Conservation (phyloP, 208 protist genomes). For the Trypanosoma mega region DNA sequence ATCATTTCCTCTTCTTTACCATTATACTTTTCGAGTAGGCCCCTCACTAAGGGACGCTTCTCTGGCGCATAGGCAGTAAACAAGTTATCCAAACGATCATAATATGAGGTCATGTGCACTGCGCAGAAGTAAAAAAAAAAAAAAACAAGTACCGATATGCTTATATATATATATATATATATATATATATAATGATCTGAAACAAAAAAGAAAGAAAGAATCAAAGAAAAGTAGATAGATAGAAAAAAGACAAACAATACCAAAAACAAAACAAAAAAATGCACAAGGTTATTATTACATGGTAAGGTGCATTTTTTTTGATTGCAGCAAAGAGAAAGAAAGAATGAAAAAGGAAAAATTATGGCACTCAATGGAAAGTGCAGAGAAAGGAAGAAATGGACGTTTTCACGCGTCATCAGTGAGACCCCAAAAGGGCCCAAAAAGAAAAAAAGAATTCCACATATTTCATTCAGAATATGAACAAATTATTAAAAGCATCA, state of each 20-base stretch:
- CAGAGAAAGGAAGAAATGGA: too few species aligned
- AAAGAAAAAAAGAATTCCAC: conserved; percentile 10
- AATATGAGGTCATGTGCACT: conserved; percentile 22
- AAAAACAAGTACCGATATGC: background rate
- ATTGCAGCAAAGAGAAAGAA: conserved; percentile 1
- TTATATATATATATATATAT: conserved; percentile 5
- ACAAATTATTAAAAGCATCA: conserved; percentile 62
- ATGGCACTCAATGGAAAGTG: background rate
- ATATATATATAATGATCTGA: background rate
- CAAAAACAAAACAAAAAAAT: conserved; percentile 12
- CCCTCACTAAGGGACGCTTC: conserved; percentile 49
- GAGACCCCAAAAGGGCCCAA: background rate
- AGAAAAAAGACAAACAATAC: conserved; percentile 7
- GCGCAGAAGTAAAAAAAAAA: background rate
- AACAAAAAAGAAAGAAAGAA: background rate
- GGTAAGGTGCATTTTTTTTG: background rate
- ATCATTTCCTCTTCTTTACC: conserved; percentile 62
- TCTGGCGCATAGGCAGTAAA: conserved; percentile 51
- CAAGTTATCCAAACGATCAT: conserved; percentile 44
- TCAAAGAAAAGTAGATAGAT: conserved; percentile 1
- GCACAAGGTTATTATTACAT: background rate
- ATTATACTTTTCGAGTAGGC: conserved; percentile 43
- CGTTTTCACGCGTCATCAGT: background rate
- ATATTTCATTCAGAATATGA: conserved; percentile 61
- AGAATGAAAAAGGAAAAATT: background rate